Percentiles rank a stretch among this genome's conserved stretches.
Evolutionary conservation across 75 land plant genomes (phyloP).

Genomic region (Pseudotsuga menziesii): DNA sequence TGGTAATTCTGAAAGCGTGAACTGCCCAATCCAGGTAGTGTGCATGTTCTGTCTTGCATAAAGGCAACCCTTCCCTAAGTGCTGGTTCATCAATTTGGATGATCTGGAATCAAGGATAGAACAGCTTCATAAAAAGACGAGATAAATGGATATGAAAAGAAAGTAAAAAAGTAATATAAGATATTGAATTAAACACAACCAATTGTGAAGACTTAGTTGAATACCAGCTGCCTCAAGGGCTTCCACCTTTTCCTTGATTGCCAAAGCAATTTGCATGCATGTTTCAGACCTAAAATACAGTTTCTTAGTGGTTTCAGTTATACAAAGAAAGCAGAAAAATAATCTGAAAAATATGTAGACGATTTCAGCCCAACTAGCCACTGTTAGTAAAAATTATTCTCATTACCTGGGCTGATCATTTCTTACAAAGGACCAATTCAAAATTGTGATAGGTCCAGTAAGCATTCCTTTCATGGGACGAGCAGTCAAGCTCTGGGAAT

Average conservation of each 20-base stretch:
- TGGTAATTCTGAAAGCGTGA: slow-evolving; percentile 35
- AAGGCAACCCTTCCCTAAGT: slow-evolving; percentile 33
- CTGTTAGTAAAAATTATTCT: background rate
- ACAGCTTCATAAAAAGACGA: background rate
- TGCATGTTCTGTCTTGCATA: slow-evolving; percentile 31
- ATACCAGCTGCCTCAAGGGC: slow-evolving; percentile 49
- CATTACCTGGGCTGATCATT: slow-evolving; percentile 76
- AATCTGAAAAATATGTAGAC: background rate
- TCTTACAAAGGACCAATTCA: slow-evolving; percentile 91
- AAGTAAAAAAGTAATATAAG: too few relatives aligned
- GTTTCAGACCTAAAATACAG: slow-evolving; percentile 33
- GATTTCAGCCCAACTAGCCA: background rate
- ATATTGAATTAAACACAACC: background rate
- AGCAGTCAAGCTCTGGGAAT: slow-evolving; percentile 73
- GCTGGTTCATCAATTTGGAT: slow-evolving; percentile 50
- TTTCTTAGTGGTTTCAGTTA: too few relatives aligned
- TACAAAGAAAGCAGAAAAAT: background rate
- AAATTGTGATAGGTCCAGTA: slow-evolving; percentile 85
- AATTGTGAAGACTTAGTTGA: slow-evolving; percentile 2
- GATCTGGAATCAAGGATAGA: slow-evolving; percentile 16
- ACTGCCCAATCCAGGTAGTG: slow-evolving; percentile 36
- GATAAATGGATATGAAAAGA: too few relatives aligned
- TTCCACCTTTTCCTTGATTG: slow-evolving; percentile 86
- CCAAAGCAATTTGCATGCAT: slow-evolving; percentile 77
- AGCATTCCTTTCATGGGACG: slow-evolving; percentile 96